Evolutionary conservation across 345 rosid species (phyloP).

Genomic region (Populus tremula): DNA sequence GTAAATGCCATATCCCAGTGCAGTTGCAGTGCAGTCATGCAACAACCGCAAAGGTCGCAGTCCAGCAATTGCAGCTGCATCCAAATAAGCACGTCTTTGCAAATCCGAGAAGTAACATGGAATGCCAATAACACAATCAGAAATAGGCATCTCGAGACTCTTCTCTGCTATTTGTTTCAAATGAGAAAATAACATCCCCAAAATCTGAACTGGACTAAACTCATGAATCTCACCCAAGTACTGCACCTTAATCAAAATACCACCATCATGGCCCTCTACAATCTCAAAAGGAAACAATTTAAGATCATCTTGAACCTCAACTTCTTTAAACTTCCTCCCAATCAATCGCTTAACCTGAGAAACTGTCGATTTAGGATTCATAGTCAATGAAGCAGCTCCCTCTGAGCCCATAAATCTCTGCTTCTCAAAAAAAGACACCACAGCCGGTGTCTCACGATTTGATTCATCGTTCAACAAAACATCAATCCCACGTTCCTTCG

Average conservation of each 20-base stretch:
- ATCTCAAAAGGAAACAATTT: slow-evolving; percentile 54
- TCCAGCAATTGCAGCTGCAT: slow-evolving; percentile 65
- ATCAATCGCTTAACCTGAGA: slow-evolving; percentile 68
- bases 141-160: slow-evolving; percentile 41
- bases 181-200: slow-evolving; percentile 69
- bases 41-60: slow-evolving; percentile 55
- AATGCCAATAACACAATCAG: slow-evolving; percentile 60
- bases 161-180: slow-evolving; percentile 57
- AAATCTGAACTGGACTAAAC: slow-evolving; percentile 51
- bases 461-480: slow-evolving; percentile 21
- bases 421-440: slow-evolving; percentile 79
- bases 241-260: slow-evolving; percentile 41
- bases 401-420: slow-evolving; percentile 81
- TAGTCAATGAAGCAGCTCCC: slow-evolving; percentile 69
- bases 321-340: slow-evolving; percentile 46
- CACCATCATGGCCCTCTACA: slow-evolving; percentile 44
- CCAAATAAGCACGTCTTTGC: slow-evolving; percentile 58
- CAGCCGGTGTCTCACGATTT: slow-evolving; percentile 55
- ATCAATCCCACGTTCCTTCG: slow-evolving; percentile 22
- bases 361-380: slow-evolving; percentile 75
- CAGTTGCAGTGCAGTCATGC: slow-evolving; percentile 67
- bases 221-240: slow-evolving; percentile 50
- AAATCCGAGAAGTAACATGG: slow-evolving; percentile 58
- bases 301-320: slow-evolving; percentile 51
- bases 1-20: slow-evolving; percentile 70